Evolutionary conservation across 495 filamentous ascomycete genomes (phyloP).

Genomic region (Aspergillus coremiiformis): DNA sequence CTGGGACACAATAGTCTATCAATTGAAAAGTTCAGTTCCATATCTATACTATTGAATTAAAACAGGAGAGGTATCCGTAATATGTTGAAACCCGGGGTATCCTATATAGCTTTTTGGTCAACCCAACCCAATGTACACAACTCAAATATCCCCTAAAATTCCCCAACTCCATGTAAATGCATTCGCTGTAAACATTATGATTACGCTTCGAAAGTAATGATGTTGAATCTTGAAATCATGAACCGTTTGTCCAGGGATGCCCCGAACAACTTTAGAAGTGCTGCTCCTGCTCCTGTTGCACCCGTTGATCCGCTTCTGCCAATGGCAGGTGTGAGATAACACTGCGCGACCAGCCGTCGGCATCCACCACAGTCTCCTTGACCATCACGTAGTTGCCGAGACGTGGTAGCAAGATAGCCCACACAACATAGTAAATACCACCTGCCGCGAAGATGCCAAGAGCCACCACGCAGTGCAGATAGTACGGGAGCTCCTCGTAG

Average conservation of each 20-base stretch:
- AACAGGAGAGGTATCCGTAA: background rate
- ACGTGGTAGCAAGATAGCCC: constrained; percentile 48
- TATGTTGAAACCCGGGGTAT: constrained; percentile 2
- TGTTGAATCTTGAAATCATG: constrained; percentile 15
- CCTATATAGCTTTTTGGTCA: no score
- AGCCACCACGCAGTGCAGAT: constrained; percentile 53
- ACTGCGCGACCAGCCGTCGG: constrained; percentile 46
- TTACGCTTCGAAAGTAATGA: constrained; percentile 6
- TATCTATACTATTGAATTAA: background rate
- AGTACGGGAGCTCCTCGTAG: constrained; percentile 57
- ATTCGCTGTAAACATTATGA: constrained; percentile 7
- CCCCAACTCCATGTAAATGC: constrained; percentile 9
- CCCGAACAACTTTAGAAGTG: background rate
- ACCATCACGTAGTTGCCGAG: constrained; percentile 51
- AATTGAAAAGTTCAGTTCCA: background rate
- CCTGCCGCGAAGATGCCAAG: constrained; percentile 49
- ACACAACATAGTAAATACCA: constrained; percentile 49
- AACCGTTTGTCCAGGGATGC: background rate
- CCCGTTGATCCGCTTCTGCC: constrained; percentile 5
- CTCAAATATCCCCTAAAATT: background rate
- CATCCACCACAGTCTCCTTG: constrained; percentile 49
- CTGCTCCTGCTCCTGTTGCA: background rate
- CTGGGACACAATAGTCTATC: constrained; percentile 28
- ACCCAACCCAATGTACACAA: background rate
- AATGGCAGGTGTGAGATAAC: constrained; percentile 28